Base-by-base conservation (phyloP, 192 early-diverging fungal species). In the Thamnidium elegans region DNA sequence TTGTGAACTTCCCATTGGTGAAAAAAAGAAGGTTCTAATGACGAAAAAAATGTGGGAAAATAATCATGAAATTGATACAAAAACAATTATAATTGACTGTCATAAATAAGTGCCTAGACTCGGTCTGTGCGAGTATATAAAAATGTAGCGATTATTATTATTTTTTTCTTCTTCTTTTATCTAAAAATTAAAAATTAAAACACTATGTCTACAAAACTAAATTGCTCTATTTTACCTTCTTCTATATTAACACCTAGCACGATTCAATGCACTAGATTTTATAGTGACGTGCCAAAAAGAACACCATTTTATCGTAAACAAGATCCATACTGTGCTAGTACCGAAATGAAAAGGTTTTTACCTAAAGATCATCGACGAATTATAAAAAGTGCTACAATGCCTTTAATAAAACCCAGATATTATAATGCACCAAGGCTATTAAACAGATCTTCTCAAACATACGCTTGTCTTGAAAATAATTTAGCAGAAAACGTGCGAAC, bases 231-330 rank as follows among this genome's bases (percentile, higher is more conserved):
- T 42, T 51, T 26, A 26, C 60, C 43, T 14, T 56, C 55, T n/a
- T 66, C 64, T 0, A 50, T 42, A 32, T 42, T 66, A 15, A 54
- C 52, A 42, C 36, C 45, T 20, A 47, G 54, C 15, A 46, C 54
- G 4, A 66, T 66, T 20, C 43, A 66, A 56, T 66, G 64, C 32
- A 66, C 64, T 13, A 19, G 31, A 47, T 66, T 66, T 30, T 66
- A 66, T 14, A 47, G 23, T 34, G 34, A 50, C 4, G 50, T 9
- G 13, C 23, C 54, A 4, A 34, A 31, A 31, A n/a, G 7, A 9
- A 32, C 54, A 15, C 31, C 54, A 51, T 13, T 32, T 3, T 50
- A 32, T 19, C 10, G 4, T 50, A 17, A 26, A 63, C 26, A 63
- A 30, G n/a, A 63, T 20, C 8, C 7, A 52, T 36, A 23, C 13